A percentile compares a stretch with the other conserved stretches of the same genome.
Evolutionary conservation across 805 yeast genomes (phyloP).

Genomic region (Kluyveromyces starmeri): DNA sequence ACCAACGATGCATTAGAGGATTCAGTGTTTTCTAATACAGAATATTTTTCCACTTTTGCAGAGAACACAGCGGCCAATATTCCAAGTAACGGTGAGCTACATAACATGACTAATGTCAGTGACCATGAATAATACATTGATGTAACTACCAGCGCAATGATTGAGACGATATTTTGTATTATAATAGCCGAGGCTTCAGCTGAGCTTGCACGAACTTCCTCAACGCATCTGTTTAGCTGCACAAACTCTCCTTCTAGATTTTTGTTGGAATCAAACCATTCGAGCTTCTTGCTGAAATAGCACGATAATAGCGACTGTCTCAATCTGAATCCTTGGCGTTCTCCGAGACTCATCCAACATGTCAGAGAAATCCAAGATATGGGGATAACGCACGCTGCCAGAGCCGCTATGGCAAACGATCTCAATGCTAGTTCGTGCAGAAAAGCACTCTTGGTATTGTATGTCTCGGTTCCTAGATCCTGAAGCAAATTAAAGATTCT

Average conservation of each 20-base stretch:
- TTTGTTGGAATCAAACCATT: conserved; percentile 55
- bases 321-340: conserved; percentile 51
- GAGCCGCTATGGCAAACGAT: conserved; percentile 34
- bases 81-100: conserved; percentile 62
- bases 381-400: conserved; percentile 40
- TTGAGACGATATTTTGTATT: conserved; percentile 44
- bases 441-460: conserved; percentile 23
- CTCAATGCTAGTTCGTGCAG: conserved; percentile 31
- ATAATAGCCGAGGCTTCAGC: conserved; percentile 58
- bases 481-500: conserved; percentile 44
- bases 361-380: conserved; percentile 46
- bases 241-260: conserved; percentile 55
- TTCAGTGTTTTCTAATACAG: conserved; percentile 47
- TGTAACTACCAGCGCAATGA: conserved; percentile 46
- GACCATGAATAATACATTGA: conserved; percentile 81
- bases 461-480: conserved; percentile 13
- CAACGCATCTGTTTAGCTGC: conserved; percentile 62
- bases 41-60: conserved; percentile 38
- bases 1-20: conserved; percentile 50
- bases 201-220: conserved; percentile 59
- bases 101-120: conserved; percentile 67
- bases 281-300: conserved; percentile 35
- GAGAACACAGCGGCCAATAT: conserved; percentile 43
- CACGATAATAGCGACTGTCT: conserved; percentile 38
- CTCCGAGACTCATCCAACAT: conserved; percentile 66